Evolutionary conservation across 306 rosid genomes (phyloP).

Genomic region (Vigna trinervia): DNA sequence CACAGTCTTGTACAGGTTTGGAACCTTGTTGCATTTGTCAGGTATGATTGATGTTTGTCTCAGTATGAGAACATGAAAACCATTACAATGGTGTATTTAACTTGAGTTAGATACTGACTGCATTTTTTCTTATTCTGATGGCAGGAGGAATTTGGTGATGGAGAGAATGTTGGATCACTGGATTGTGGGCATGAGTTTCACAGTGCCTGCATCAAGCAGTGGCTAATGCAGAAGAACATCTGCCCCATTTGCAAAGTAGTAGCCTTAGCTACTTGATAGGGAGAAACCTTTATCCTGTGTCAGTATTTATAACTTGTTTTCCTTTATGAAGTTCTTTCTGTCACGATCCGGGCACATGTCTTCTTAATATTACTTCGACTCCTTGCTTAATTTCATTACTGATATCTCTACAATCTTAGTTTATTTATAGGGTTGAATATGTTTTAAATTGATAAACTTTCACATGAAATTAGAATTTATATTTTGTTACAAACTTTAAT

Average conservation of each 20-base stretch:
- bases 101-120: conserved; percentile 6
- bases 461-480: too few relatives aligned
- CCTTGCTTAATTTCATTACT: too few relatives aligned
- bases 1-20: conserved; percentile 47
- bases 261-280: conserved; percentile 63
- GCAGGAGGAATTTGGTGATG: conserved; percentile 75
- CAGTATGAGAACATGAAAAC: conserved; percentile 20
- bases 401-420: too few relatives aligned
- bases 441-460: too few relatives aligned
- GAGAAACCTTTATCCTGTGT: conserved; percentile 35
- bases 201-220: conserved; percentile 77
- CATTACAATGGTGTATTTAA: background rate
- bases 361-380: too few relatives aligned
- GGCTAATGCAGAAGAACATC: conserved; percentile 85
- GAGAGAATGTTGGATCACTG: conserved; percentile 70
- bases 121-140: conserved; percentile 31
- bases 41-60: conserved; percentile 52
- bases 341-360: background rate
- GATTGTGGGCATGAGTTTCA: conserved; percentile 95
- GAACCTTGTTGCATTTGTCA: conserved; percentile 94
- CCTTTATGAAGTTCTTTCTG: conserved; percentile 14
- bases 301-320: background rate
- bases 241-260: conserved; percentile 92
- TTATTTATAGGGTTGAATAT: too few relatives aligned
- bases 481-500: too few relatives aligned